A percentile compares a stretch with the other conserved stretches of the same genome.
Conservation (phyloP, 1,284 basidiomycete genomes). For the Phlebopus sp. region DNA sequence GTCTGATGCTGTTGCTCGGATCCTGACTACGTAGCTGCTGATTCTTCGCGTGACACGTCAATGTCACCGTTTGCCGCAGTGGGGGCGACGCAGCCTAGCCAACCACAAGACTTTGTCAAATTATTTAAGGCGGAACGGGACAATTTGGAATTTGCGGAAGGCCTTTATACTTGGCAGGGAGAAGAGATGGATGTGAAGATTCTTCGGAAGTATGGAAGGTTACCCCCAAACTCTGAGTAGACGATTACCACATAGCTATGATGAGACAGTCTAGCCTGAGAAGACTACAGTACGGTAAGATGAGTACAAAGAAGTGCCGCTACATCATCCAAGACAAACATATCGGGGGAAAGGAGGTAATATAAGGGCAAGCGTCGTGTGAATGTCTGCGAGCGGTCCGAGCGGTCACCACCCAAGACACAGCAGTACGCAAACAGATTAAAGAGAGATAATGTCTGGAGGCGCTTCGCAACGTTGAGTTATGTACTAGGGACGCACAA, state of each 20-base stretch:
- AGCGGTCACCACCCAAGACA: conserved; percentile 1
- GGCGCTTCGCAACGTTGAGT: conserved; percentile 21
- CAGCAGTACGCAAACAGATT: conserved; percentile 18
- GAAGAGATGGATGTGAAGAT: conserved; percentile 78
- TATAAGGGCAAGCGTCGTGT: conserved; percentile 6
- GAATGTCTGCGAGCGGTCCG: conserved; percentile 5
- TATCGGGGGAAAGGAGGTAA: conserved; percentile 20
- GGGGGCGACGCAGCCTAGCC: conserved; percentile 48
- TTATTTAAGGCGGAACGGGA: conserved; percentile 91
- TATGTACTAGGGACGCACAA: conserved; percentile 26
- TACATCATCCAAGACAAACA: conserved; percentile 30
- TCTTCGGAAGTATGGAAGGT: conserved; percentile 70
- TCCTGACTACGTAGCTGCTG: conserved; percentile 55
- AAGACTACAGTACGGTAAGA: conserved; percentile 19
- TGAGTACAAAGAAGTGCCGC: conserved; percentile 20
- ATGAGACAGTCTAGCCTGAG: conserved; percentile 6
- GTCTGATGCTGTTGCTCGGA: conserved; percentile 15
- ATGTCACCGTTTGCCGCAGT: conserved; percentile 71
- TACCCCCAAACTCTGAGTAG: conserved; percentile 28
- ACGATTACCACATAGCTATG: conserved; percentile 10
- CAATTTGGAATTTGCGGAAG: conserved; percentile 89
- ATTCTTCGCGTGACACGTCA: conserved; percentile 72
- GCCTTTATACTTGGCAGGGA: conserved; percentile 79
- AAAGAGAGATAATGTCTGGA: conserved; percentile 29
- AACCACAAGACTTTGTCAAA: conserved; percentile 83